Base-by-base conservation (phyloP, 2,329 filamentous ascomycete species). In the Aspergillus caelatus region DNA sequence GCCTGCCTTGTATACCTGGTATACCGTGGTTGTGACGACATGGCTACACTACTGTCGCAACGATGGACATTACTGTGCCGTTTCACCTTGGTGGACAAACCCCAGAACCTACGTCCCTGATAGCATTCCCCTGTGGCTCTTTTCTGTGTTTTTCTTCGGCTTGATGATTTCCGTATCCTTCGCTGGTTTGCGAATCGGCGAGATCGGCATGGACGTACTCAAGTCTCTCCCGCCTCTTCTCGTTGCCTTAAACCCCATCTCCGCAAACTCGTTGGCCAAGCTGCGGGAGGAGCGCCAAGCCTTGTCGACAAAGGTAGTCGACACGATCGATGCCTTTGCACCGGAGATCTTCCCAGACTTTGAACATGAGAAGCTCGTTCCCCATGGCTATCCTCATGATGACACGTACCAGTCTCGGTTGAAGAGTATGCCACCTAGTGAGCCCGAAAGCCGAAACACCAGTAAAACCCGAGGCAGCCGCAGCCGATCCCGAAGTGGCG, bases 271-370 rank as follows among this genome's bases (percentile, higher is more conserved):
- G 62, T 87, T 99, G 56, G 87, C 91, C 66, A 90, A 90, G 70
- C 85, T 99, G 57, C 89, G 93, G 62, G 81, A 86, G 68, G 85
- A 87, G 65, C 88, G 95, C 59, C 89, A 87, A 28, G 85, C 90
- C 67, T 86, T 99, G 55, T 91, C 92, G 62, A 84, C 87, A 9
- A 87, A 95, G 74, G 93, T 99, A 43, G 97, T 94, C 1, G 88
- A 95, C 3, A 85, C 96, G 53, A 97, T 99, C 83, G 97, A 99
- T 79, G 92, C 91, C 21, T 88, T 99, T 12, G 95, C 95, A 0
- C 95, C 95, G 0, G 94, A 98, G 75, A 90, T 99, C 82, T 99
- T 96, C 81, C 90, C 93, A 19, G 95, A 99, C 81, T 99, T 97
- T 74, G 92, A 95, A 26, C 30, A 32, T n/a, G 52, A 55, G 52